phyloP scores from a whole-genome alignment of 169 alveolate species.

The Babesia bovis region DNA sequence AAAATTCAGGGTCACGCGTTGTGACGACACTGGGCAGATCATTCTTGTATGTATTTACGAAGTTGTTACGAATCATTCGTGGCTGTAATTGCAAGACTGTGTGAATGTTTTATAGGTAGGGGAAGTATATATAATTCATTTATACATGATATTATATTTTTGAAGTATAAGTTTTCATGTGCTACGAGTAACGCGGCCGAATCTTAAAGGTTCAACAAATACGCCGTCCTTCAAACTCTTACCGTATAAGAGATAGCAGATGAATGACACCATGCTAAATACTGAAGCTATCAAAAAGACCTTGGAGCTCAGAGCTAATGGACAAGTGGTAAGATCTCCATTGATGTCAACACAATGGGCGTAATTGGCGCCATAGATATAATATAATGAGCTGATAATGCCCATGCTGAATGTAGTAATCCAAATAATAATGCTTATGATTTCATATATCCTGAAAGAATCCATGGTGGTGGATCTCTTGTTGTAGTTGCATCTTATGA shows the following conservation, averaged over 20 bases:
- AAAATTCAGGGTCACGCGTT: conserved; percentile 3
- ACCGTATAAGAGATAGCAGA: conserved; percentile 11
- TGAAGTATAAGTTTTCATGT: too few species aligned
- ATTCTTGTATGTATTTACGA: too few species aligned
- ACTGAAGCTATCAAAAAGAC: conserved; percentile 7
- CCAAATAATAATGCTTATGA: conserved; percentile 19
- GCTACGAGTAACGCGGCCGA: too few species aligned
- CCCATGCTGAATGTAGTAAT: conserved; percentile 11
- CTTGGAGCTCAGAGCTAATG: background rate
- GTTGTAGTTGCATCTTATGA: background rate
- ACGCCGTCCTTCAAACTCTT: background rate
- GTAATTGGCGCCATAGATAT: conserved; percentile 5
- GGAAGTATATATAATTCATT: too few species aligned
- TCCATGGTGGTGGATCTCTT: background rate
- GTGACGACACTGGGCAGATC: conserved; percentile 2
- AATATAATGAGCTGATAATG: conserved; percentile 6
- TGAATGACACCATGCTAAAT: conserved; percentile 10
- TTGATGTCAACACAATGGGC: conserved; percentile 37
- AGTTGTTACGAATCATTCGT: too few species aligned
- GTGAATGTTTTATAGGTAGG: too few species aligned
- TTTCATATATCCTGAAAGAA: background rate
- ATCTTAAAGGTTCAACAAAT: background rate
- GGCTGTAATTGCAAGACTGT: too few species aligned
- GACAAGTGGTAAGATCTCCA: conserved; percentile 27
- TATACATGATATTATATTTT: too few species aligned